Conservation (phyloP, 495 filamentous ascomycete genomes). For the Letharia lupina region DNA sequence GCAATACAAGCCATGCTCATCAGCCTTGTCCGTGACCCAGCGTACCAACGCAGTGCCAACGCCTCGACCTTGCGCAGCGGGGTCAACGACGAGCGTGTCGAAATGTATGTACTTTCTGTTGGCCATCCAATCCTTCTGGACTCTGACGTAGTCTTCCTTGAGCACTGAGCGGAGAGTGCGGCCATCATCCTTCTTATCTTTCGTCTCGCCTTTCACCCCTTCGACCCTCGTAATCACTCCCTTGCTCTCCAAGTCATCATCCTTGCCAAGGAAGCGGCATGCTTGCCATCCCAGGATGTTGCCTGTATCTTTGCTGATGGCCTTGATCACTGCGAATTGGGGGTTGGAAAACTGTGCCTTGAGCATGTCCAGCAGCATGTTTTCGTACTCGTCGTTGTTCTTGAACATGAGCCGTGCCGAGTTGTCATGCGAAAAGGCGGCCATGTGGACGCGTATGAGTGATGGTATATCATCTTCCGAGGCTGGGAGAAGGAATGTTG, state of each 20-base stretch:
- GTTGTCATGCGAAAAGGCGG: conserved; percentile 1
- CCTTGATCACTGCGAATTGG: conserved; percentile 6
- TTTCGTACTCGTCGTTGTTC: neutral
- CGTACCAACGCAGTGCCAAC: conserved; percentile 38
- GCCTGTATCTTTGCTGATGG: conserved; percentile 7
- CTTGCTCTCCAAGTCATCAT: neutral
- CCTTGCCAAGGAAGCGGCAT: neutral
- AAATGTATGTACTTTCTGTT: conserved; percentile 11
- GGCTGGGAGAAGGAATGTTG: neutral
- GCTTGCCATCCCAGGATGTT: conserved; percentile 7
- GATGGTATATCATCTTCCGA: conserved; percentile 6
- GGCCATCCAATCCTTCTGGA: neutral
- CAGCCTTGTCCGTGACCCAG: conserved; percentile 3
- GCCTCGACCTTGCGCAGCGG: conserved; percentile 34
- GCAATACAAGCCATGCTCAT: neutral
- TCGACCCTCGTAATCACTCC: neutral
- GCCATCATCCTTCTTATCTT: neutral
- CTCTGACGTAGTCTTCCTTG: neutral
- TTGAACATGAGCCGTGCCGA: conserved; percentile 5
- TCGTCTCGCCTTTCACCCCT: neutral
- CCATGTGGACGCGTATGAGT: conserved; percentile 9
- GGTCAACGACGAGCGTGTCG: conserved; percentile 33
- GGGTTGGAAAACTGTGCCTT: conserved; percentile 4
- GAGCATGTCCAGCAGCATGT: neutral
- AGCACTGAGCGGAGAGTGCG: neutral